Evolutionary conservation across 495 filamentous ascomycete genomes (phyloP).

Genomic region (Echria macrotheca): DNA sequence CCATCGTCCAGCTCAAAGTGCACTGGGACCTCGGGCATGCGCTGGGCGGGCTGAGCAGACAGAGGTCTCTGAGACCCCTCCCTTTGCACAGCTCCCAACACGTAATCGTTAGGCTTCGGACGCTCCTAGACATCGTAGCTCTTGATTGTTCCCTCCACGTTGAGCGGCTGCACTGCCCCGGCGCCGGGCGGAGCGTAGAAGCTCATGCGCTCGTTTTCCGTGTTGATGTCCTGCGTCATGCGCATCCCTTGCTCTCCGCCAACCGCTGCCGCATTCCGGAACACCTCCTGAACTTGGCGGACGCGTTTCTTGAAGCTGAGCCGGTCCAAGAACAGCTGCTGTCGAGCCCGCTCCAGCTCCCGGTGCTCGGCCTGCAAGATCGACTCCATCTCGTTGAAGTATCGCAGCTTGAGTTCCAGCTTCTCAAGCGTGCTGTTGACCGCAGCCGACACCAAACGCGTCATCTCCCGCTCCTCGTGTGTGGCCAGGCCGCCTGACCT

Average conservation of each 20-base stretch:
- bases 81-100: too few species aligned
- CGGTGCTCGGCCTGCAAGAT: conserved; percentile 86
- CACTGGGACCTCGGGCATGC: too few species aligned
- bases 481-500: conserved; percentile 84
- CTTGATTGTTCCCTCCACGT: conserved; percentile 53
- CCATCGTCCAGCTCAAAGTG: too few species aligned
- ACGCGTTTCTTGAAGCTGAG: conserved; percentile 85
- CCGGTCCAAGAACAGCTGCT: conserved; percentile 89
- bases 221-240: conserved; percentile 43
- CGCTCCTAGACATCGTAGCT: conserved; percentile 42
- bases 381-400: conserved; percentile 93
- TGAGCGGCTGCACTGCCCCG: conserved; percentile 57
- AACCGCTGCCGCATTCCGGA: conserved; percentile 55
- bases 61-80: neutral
- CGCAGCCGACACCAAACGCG: conserved; percentile 76
- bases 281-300: conserved; percentile 70
- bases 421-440: conserved; percentile 82
- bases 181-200: conserved; percentile 50
- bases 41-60: too few species aligned
- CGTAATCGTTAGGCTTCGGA: neutral
- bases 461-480: conserved; percentile 94
- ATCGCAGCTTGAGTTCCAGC: conserved; percentile 76
- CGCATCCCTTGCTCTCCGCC: conserved; percentile 58
- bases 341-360: conserved; percentile 83
- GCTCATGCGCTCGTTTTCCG: conserved; percentile 51